Evolutionary conservation across 2,329 filamentous ascomycete genomes (phyloP).

Genomic region (Colletotrichum australisinense): DNA sequence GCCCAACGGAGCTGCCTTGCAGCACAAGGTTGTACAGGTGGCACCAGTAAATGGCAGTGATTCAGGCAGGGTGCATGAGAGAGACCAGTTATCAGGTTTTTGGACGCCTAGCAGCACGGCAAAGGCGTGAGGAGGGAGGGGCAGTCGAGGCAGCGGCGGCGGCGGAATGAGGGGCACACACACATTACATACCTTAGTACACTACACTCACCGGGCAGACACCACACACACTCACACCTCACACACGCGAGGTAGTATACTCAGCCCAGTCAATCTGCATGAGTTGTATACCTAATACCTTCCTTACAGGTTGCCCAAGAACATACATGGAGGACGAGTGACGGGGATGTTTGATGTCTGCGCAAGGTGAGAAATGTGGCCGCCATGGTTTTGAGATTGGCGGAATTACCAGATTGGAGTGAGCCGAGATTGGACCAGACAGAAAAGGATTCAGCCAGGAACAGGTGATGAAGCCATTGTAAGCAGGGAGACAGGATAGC

Average conservation of each 20-base stretch:
- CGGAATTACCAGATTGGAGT: background rate
- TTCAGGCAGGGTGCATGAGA: constrained; percentile 32
- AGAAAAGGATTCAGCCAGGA: background rate
- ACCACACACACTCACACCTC: background rate
- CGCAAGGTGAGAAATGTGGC: background rate
- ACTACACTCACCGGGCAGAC: background rate
- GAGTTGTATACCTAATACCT: background rate
- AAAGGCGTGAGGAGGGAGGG: constrained; percentile 18
- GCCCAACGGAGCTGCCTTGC: constrained; percentile 35
- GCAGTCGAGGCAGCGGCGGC: constrained; percentile 7
- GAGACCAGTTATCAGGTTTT: constrained; percentile 17
- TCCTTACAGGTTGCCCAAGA: background rate
- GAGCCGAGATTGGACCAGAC: background rate
- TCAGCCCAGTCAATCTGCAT: constrained; percentile 1
- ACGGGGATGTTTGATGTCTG: background rate
- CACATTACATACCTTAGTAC: background rate
- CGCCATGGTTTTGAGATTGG: background rate
- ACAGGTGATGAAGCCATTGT: background rate
- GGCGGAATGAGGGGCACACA: constrained; percentile 6
- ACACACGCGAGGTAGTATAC: background rate
- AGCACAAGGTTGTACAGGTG: constrained; percentile 36
- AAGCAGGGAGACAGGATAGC: background rate
- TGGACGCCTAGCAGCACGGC: constrained; percentile 11
- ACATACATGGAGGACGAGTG: background rate
- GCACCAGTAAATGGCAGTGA: constrained; percentile 34